Evolutionary conservation across 345 rosid genomes (phyloP).

Genomic region (Rhodamnia argentea): DNA sequence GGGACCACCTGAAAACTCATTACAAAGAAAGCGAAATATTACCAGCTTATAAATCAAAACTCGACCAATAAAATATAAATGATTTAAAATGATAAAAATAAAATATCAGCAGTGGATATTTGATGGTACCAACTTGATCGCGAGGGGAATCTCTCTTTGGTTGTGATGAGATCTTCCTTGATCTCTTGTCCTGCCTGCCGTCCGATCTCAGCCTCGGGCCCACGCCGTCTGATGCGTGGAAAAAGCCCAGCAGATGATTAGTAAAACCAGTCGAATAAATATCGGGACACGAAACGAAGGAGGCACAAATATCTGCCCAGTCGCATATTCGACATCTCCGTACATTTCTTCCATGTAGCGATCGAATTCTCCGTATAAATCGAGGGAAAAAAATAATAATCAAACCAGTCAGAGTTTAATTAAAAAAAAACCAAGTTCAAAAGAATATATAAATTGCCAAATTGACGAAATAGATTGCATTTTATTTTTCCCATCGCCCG

Average conservation of each 20-base stretch:
- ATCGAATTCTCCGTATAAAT: neutral
- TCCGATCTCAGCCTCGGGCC: neutral
- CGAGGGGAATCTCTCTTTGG: slow-evolving; percentile 6
- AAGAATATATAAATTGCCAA: neutral
- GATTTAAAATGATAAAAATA: no score
- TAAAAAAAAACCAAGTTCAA: neutral
- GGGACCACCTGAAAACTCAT: neutral
- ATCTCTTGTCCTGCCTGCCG: slow-evolving; percentile 10
- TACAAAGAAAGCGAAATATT: no score
- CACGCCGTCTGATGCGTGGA: neutral
- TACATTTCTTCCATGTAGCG: neutral
- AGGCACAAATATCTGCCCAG: neutral
- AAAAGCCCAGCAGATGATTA: neutral
- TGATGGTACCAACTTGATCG: slow-evolving; percentile 26
- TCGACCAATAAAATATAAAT: no score
- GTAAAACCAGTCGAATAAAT: neutral
- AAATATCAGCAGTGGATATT: no score
- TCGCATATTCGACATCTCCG: neutral
- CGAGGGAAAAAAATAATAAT: neutral
- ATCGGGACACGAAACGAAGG: no score
- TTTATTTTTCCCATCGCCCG: neutral
- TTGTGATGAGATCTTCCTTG: slow-evolving; percentile 13
- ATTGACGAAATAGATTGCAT: neutral
- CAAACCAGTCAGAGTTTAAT: neutral
- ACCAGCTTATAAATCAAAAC: no score